Evolutionary conservation across 192 early-diverging fungal species (phyloP), one percentile per base, ranked within the genome.

Genomic region (Entomortierella lignicola): DNA sequence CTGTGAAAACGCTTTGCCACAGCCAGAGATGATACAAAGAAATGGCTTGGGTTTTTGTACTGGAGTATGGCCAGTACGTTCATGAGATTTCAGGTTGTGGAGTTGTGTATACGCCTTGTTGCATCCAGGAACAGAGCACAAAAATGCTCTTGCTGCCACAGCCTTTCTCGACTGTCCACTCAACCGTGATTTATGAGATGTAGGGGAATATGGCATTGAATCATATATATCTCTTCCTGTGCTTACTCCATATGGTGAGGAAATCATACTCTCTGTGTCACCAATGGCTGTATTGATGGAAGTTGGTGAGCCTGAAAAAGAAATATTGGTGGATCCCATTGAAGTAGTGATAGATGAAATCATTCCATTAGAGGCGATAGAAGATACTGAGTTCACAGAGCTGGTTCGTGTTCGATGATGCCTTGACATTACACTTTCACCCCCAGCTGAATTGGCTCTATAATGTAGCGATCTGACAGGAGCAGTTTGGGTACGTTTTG

Each of bases 1-100:
- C 77, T 93, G 89, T 30, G 86, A 87, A 60, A 95, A 95, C 26
- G 89, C 84, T 77, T 89, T 90, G 34, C 60, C 79, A 62, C 94
- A 95, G 13, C 83, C 87, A 3, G 82, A 54, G 17, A 87, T 79
- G 39, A 87, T 83, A 74, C 94, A 95, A 41, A 84, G 65, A 61
- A 90, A 95, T 21, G 90, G 92, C 51, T 88, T 91, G 23, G 61
- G 67, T 42, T 79, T 79, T 11, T 62, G 60, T 42, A 91, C 85
- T 20, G 90, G 91, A 18, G 87, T 83, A 64, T 90, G 87, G 11
- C 88, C 88, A 8, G 88, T 89, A 1, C 88, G 75, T 71, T 88
- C 67, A 60, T 81, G 83, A 15, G 82, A 81, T 52, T 83, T 80
- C 17, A 83, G 55, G 59, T 83, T 83, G 60, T 74, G 71, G n/a